phyloP scores from a whole-genome alignment of 345 rosid genomes.

The Eucalyptus sp. region DNA sequence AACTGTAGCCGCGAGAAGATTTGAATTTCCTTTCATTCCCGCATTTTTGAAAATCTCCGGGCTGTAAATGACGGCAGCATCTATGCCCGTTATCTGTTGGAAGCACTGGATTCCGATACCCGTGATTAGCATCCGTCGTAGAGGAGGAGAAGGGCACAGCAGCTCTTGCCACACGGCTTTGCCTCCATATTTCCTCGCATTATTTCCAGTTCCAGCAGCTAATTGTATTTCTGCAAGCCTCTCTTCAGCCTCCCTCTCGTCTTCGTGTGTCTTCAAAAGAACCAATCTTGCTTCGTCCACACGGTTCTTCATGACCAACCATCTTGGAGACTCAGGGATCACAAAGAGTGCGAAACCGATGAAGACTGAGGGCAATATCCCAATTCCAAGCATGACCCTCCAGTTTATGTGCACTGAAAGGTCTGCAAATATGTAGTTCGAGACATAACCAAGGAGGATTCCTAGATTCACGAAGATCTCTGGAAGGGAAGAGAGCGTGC shows the following conservation, averaged over 20 bases:
- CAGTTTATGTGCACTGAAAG: slow-evolving; percentile 58
- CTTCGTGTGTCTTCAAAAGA: slow-evolving; percentile 52
- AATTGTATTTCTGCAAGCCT: slow-evolving; percentile 61
- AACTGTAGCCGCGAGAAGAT: slow-evolving; percentile 60
- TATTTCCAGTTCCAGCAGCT: slow-evolving; percentile 39
- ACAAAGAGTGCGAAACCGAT: slow-evolving; percentile 63
- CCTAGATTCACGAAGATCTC: slow-evolving; percentile 79
- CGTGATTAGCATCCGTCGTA: slow-evolving; percentile 53
- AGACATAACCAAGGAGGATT: slow-evolving; percentile 76
- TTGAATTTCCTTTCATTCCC: slow-evolving; percentile 43
- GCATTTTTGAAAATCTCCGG: slow-evolving; percentile 60
- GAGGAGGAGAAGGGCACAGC: slow-evolving; percentile 54
- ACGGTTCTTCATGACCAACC: slow-evolving; percentile 75
- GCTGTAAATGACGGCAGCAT: slow-evolving; percentile 73
- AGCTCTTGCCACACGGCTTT: slow-evolving; percentile 72
- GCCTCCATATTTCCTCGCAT: slow-evolving; percentile 20
- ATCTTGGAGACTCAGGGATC: slow-evolving; percentile 89
- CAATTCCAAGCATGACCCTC: slow-evolving; percentile 88
- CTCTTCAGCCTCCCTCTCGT: slow-evolving; percentile 59
- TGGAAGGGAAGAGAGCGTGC: slow-evolving; percentile 72
- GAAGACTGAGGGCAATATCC: slow-evolving; percentile 65
- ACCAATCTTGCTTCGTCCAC: slow-evolving; percentile 68
- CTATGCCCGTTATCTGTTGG: slow-evolving; percentile 74
- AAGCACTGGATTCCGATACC: slow-evolving; percentile 89
- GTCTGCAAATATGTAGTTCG: slow-evolving; percentile 69